Percentiles rank a stretch among this genome's conserved stretches.
phyloP scores from a whole-genome alignment of 768 basidiomycete species.

The Lepiota brunneoincarnata region DNA sequence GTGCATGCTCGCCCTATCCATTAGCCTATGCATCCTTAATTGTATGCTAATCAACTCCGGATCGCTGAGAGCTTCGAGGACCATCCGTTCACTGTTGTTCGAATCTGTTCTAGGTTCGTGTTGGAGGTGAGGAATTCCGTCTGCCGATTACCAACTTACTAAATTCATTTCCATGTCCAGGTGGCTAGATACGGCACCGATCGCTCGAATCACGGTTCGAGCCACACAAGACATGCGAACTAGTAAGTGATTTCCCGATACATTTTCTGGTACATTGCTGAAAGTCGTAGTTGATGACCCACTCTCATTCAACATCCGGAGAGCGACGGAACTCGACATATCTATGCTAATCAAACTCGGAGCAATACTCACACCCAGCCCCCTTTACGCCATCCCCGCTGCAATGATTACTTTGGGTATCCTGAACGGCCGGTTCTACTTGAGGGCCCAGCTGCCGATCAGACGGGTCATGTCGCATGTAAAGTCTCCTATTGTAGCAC shows the following conservation, averaged over 20 bases:
- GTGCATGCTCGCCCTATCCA: not conserved
- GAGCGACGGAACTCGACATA: slow-evolving; percentile 25
- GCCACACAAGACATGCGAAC: slow-evolving; percentile 52
- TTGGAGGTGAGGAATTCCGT: slow-evolving; percentile 34
- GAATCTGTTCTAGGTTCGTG: slow-evolving; percentile 52
- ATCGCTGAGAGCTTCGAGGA: slow-evolving; percentile 42
- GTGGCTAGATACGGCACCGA: slow-evolving; percentile 37
- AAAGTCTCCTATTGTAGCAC: slow-evolving; percentile 35
- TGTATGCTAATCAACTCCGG: not conserved
- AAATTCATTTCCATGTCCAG: slow-evolving; percentile 20
- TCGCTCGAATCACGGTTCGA: slow-evolving; percentile 42
- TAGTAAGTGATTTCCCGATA: slow-evolving; percentile 24
- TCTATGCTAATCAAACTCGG: slow-evolving; percentile 35
- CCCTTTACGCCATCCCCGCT: slow-evolving; percentile 42
- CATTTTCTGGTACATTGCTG: slow-evolving; percentile 16
- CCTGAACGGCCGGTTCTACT: slow-evolving; percentile 38
- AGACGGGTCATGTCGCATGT: slow-evolving; percentile 28
- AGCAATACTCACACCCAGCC: slow-evolving; percentile 39
- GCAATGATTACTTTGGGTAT: slow-evolving; percentile 39
- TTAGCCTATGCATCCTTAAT: not conserved
- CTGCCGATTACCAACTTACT: not conserved
- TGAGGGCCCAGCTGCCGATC: slow-evolving; percentile 40
- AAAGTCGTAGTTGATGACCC: slow-evolving; percentile 47
- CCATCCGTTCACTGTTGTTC: slow-evolving; percentile 46
- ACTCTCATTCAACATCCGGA: slow-evolving; percentile 26